Evolutionary conservation across 2,329 filamentous ascomycete genomes (phyloP), one percentile per base, ranked within the genome.

Genomic region (Anthostomella pinea): DNA sequence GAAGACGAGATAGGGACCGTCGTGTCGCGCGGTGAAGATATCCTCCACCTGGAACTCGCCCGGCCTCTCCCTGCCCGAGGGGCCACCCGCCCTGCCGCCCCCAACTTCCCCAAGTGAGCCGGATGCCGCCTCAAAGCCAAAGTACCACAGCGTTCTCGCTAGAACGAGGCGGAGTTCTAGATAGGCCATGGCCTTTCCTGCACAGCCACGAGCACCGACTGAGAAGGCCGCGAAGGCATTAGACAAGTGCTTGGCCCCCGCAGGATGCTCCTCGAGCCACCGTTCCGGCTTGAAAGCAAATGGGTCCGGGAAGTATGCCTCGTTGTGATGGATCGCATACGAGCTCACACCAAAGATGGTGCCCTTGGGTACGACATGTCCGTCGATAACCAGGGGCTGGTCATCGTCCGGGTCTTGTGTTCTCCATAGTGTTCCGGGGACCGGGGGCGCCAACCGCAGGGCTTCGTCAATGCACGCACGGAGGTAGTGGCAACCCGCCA

Each of bases 321-420:
- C n/a, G n/a, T n/a, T n/a, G n/a, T n/a, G n/a, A n/a, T n/a, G n/a
- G n/a, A n/a, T n/a, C n/a, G n/a, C n/a, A n/a, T n/a, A n/a, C n/a
- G n/a, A n/a, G n/a, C n/a, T n/a, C n/a, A n/a, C n/a, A n/a, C n/a
- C n/a, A n/a, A n/a, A n/a, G n/a, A n/a, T n/a, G n/a, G n/a, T n/a
- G n/a, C n/a, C n/a, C n/a, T n/a, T n/a, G n/a, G n/a, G n/a, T n/a
- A n/a, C n/a, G n/a, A n/a, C n/a, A n/a, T n/a, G n/a, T n/a, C n/a
- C 8, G 19, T 64, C 59, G 37, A 66, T 49, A n/a, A 38, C 22
- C 5, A 42, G 24, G 8, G 34, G 39, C 24, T 34, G 7, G 10
- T 27, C 7, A 21, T 19, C 15, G 24, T 32, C n/a, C 4, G 26
- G 25, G 10, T 36, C 25, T 16, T 30, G 25, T 27, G 16, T n/a